Base-by-base conservation (phyloP, 345 rosid species). In the Aegle marmelos region DNA sequence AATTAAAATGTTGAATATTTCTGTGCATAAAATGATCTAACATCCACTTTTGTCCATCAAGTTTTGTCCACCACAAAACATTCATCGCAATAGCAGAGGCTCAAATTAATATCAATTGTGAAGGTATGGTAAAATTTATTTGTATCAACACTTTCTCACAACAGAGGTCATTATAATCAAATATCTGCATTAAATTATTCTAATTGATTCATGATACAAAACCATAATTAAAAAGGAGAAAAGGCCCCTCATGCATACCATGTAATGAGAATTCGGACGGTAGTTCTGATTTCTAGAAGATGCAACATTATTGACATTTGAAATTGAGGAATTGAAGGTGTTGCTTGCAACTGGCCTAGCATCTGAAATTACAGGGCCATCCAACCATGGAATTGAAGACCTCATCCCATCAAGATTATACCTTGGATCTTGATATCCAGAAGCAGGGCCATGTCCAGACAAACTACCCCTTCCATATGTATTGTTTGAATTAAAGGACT, bases 341-440 rank as follows among this genome's bases (percentile, higher is more conserved):
- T 82, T 77, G 73, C 86, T 86, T 61, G 86, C 33, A 30, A 78
- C 85, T 50, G 89, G 83, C 68, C 88, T 93, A 39, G 83, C 94
- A 82, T 91, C 92, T 27, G 92, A 82, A 72, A 76, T 88, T 72
- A 86, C 79, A 1, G 89, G 56, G 64, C 83, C 83, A 64, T 90
- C 94, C 8, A 84, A 68, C 89, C 92, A 89, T 22, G 90, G 85
- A 74, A 86, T 69, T 6, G 90, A 82, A 68, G 82, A 84, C 66
- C 82, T 86, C 74, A 72, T 78, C 56, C 83, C 93, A 81, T 92
- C 97, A 84, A 82, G 89, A 37, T 82, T 84, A 73, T 17, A 87
- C 77, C 90, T 87, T 53, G 85, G 88, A 79, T 91, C 98, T 91
- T 87, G 94, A 79, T 90, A 92, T 61, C 90, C 91, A 66, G 91